A percentile compares a stretch with the other conserved stretches of the same genome.
phyloP scores from a whole-genome alignment of 108 stramenopile genomes.

The Cyclotella baltica region DNA sequence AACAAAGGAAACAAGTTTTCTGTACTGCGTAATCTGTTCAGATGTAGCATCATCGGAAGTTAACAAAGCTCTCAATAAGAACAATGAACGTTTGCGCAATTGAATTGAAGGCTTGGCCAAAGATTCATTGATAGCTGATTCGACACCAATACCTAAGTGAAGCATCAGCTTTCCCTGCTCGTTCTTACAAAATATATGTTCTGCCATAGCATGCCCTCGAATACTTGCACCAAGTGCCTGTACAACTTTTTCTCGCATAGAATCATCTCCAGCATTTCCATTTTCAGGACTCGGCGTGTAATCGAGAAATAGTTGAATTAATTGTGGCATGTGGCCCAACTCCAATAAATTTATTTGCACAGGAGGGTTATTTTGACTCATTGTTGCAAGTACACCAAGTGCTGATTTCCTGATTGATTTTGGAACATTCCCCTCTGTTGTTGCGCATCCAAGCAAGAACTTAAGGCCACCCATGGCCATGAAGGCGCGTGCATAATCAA shows the following conservation, averaged over 20 bases:
- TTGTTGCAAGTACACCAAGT: conserved; percentile 70
- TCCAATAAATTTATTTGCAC: conserved; percentile 82
- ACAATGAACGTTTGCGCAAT: conserved; percentile 63
- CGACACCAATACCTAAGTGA: conserved; percentile 49
- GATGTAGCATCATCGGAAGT: conserved; percentile 66
- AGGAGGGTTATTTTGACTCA: conserved; percentile 85
- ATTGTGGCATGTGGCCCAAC: conserved; percentile 63
- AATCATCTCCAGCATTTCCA: conserved; percentile 42
- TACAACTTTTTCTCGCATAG: conserved; percentile 66
- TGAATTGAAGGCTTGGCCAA: conserved; percentile 23
- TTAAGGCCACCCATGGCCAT: conserved; percentile 73
- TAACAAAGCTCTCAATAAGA: conserved; percentile 75
- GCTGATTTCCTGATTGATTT: conserved; percentile 58
- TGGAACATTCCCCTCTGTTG: conserved; percentile 46
- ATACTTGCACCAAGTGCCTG: conserved; percentile 77
- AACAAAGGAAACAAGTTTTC: conserved; percentile 43
- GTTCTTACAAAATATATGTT: conserved; percentile 68
- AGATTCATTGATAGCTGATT: background rate
- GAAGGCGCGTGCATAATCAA: conserved; percentile 87
- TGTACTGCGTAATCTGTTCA: conserved; percentile 50
- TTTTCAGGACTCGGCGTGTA: conserved; percentile 17
- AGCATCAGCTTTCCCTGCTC: conserved; percentile 60
- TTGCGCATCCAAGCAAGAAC: conserved; percentile 78
- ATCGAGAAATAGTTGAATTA: conserved; percentile 66
- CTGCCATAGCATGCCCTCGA: conserved; percentile 68